Evolutionary conservation across 805 yeast species (phyloP).

Genomic region (Lipomyces anomalus): DNA sequence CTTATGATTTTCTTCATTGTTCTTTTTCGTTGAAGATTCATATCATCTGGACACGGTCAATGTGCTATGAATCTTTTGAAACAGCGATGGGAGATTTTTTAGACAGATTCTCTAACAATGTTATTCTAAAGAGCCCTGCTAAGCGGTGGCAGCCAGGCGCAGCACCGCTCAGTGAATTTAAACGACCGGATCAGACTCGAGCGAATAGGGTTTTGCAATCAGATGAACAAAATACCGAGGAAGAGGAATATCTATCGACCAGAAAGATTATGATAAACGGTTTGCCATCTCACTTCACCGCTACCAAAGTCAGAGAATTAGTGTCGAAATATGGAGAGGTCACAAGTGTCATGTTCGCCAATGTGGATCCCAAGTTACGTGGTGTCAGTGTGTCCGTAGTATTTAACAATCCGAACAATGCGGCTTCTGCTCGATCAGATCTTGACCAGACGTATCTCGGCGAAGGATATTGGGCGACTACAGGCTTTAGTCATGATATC

Average conservation of each 20-base stretch:
- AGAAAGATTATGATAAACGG: conserved; percentile 11
- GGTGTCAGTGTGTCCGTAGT: conserved; percentile 13
- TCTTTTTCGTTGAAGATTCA: too few relatives aligned
- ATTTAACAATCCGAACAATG: conserved; percentile 7
- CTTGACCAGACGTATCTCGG: conserved; percentile 20
- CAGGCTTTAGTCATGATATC: conserved; percentile 11
- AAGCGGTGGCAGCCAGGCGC: background rate
- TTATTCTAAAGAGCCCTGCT: background rate
- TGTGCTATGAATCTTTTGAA: too few relatives aligned
- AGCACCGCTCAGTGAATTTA: background rate
- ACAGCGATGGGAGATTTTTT: too few relatives aligned
- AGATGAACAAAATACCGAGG: conserved; percentile 1
- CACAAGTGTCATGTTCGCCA: conserved; percentile 2
- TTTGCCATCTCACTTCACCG: conserved; percentile 7
- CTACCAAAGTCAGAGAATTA: conserved; percentile 1
- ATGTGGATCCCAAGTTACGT: conserved; percentile 5
- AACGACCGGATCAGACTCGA: conserved; percentile 10
- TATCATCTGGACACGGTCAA: too few relatives aligned
- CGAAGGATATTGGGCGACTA: conserved; percentile 14
- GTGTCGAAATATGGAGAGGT: conserved; percentile 2
- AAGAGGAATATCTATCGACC: background rate
- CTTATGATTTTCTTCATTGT: too few relatives aligned
- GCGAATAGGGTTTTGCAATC: background rate
- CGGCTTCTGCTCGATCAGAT: conserved; percentile 5
- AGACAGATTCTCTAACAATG: too few relatives aligned